Percentiles rank a stretch among this genome's conserved stretches.
Evolutionary conservation across 495 filamentous ascomycete species (phyloP).

Genomic region (Aspergillus nanangensis): DNA sequence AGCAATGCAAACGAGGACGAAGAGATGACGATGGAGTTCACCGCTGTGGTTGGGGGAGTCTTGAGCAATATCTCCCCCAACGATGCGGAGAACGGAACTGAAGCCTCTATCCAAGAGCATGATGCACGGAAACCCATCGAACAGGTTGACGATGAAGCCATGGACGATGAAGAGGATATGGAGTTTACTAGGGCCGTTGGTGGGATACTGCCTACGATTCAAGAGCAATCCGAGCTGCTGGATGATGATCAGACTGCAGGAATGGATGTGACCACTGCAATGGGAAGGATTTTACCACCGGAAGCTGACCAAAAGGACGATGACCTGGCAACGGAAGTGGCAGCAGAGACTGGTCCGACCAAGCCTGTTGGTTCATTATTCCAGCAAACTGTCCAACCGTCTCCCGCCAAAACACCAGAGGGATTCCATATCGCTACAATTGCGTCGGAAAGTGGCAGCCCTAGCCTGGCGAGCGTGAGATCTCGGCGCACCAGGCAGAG

Average conservation of each 20-base stretch:
- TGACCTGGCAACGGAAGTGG: conserved; percentile 44
- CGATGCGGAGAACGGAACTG: conserved; percentile 17
- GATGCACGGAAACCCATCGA: conserved; percentile 19
- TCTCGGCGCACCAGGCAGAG: conserved; percentile 52
- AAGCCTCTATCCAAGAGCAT: conserved; percentile 18
- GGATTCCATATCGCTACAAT: conserved; percentile 36
- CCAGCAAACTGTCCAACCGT: conserved; percentile 31
- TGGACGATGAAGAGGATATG: conserved; percentile 52
- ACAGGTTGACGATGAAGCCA: conserved; percentile 34
- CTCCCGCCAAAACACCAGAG: conserved; percentile 26
- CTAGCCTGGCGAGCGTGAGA: conserved; percentile 50
- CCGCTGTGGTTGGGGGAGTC: conserved; percentile 65
- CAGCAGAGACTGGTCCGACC: conserved; percentile 58
- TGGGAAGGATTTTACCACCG: conserved; percentile 52
- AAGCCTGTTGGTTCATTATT: conserved; percentile 52
- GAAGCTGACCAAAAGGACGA: conserved; percentile 34
- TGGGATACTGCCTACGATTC: conserved; percentile 50
- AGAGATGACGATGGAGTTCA: conserved; percentile 82
- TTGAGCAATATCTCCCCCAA: conserved; percentile 33
- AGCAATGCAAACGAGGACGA: conserved; percentile 53
- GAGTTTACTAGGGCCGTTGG: conserved; percentile 72
- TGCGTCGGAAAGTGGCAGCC: conserved; percentile 57
- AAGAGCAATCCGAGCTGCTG: conserved; percentile 28
- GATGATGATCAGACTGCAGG: conserved; percentile 48
- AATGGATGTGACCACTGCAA: conserved; percentile 57